Base-by-base conservation (phyloP, 371 early-diverging fungal genomes). In the Rhizomucor miehei region DNA sequence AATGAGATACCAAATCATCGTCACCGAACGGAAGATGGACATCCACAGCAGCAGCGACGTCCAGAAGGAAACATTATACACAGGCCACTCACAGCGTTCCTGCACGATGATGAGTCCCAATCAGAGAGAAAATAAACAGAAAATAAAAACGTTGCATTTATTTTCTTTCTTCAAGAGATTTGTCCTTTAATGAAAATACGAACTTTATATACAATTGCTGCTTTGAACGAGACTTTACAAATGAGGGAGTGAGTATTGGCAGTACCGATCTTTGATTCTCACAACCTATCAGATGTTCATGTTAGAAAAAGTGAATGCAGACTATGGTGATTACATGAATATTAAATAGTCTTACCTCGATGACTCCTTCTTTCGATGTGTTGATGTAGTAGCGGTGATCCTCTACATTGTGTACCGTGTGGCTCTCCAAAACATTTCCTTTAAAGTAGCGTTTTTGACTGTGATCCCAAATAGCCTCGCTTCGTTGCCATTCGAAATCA, bases 401-500 rank as follows among this genome's bases (percentile, higher is more conserved):
- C 25, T 69, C 48, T 13, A 78, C 62, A 53, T 63, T 65, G 49
- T 69, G 63, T 3, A 80, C 73, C 16, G 63, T 55, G 54, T 76
- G 77, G 9, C 66, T 71, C 59, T 80, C 81, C 34, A 78, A 52
- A 1, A 73, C 70, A 34, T 57, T 59, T 1, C 81, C 81, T 47
- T 75, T 75, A 35, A 60, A 65, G 56, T 69, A 66, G n/a, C 63
- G 66, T 10, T 71, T 71, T 14, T 67, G 60, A 10, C 56, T 39
- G 10, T 44, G 49, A 54, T 77, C 72, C 67, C 68, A 74, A 19
- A 76, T 63, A 5, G 76, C 52, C 53, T 74, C 67, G 47, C 69
- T 75, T 47, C 79, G 63, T 44, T 67, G 73, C 75, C 79, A 80
- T 51, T 73, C 75, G 58, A 80, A 80, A 38, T 77, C 71, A 54